Conservation (phyloP, 768 basidiomycete genomes). For the Podaxis sp. region DNA sequence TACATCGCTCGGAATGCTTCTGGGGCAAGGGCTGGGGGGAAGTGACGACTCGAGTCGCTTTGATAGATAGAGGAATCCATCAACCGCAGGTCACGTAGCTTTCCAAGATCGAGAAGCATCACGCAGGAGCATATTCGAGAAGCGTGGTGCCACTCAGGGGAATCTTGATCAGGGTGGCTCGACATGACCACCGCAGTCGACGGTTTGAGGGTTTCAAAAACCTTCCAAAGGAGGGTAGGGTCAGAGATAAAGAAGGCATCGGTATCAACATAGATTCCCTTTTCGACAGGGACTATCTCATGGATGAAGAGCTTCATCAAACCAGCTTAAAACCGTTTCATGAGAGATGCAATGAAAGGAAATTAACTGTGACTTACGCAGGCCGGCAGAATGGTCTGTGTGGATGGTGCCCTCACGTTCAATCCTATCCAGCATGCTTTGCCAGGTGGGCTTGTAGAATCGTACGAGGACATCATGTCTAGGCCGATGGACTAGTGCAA, state of each 20-base stretch:
- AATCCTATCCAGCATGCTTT: conserved; percentile 42
- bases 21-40: conserved; percentile 36
- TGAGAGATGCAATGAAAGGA: neutral
- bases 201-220: conserved; percentile 33
- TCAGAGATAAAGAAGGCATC: conserved; percentile 52
- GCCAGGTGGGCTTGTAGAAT: conserved; percentile 41
- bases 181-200: conserved; percentile 42
- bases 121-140: conserved; percentile 51
- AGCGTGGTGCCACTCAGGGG: conserved; percentile 43
- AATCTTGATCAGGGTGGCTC: conserved; percentile 40
- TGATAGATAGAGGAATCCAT: conserved; percentile 48
- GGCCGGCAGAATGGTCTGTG: conserved; percentile 48
- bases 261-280: conserved; percentile 51
- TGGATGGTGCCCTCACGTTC: conserved; percentile 44
- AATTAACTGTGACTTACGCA: conserved; percentile 34
- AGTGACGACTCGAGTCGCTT: conserved; percentile 22
- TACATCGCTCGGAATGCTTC: conserved; percentile 44
- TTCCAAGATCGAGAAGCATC: conserved; percentile 50
- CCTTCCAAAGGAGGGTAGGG: conserved; percentile 45
- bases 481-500: conserved; percentile 39
- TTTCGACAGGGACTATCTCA: conserved; percentile 47
- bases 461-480: conserved; percentile 35
- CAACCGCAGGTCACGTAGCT: conserved; percentile 40
- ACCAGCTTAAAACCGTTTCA: conserved; percentile 32
- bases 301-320: conserved; percentile 56